Base-by-base conservation (phyloP, 306 rosid species). In the Abrus precatorius region DNA sequence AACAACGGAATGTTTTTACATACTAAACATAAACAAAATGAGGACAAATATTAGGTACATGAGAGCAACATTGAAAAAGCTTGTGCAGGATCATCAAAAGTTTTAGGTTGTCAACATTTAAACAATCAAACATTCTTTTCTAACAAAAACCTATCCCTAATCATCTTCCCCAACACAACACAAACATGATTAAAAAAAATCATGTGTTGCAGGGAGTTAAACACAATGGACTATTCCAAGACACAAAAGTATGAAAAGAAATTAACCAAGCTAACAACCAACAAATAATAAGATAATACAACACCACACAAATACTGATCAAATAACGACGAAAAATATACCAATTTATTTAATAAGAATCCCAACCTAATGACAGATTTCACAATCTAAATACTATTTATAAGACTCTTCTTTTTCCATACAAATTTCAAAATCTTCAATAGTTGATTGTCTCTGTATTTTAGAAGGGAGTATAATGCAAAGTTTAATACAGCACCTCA, bases 1-100 rank as follows among this genome's bases (percentile, higher is more conserved):
- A 81, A 80, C 14, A 64, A 69, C 5, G 45, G 49, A 66, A 80
- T 72, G 52, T 61, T 73, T 79, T 75, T 41, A 43, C 33, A 27
- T 9, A n/a, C 70, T 77, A 61, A 27, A 13, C 68, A n/a, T 7
- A 36, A 27, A 45, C 41, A 67, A 28, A 40, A 75, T 60, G 29
- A 66, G 66, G 32, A 74, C 41, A 80, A 59, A 74, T 63, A 59
- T 67, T 43, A 43, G 34, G 72, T 66, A 27, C 57, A 55, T 6
- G 47, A 4, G 20, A 78, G 60, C 50, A 74, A 70, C 50, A 43
- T 32, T 65, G 38, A 62, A 67, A 27, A 77, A 66, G 77, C 54
- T 41, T 65, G 74, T 40, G 59, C 74, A 52, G 50, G 56, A 72
- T 50, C 62, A 30, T 11, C 77, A 57, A 71, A 72, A 50, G 0